Base-by-base conservation (phyloP, 2,329 filamentous ascomycete species). In the Coleophoma crateriformis region DNA sequence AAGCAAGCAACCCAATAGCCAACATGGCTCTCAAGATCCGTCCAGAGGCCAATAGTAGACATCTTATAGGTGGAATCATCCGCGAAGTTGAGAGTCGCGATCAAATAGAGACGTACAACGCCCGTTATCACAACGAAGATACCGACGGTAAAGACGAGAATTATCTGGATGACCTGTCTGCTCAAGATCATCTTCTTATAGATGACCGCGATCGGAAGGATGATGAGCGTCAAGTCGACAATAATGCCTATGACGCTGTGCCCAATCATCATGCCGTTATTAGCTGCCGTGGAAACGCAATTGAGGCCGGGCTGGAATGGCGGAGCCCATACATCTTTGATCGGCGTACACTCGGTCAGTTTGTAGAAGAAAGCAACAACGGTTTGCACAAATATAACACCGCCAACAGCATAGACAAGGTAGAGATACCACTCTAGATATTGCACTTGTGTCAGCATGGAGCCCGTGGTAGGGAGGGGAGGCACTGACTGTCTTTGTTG, bases 1-100 rank as follows among this genome's bases (percentile, higher is more conserved):
- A 72, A 67, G 50, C 68, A 72, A 17, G 65, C 62, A 35, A 68
- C 67, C 69, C 70, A 73, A 22, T 73, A 58, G n/a, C 69, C 70
- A 40, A 68, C 59, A 51, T 73, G 69, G 40, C 66, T 61, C 51
- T 73, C 69, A 5, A 71, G 57, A 46, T 69, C 49, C 2, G 49
- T 51, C 49, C 46, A 51, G 7, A 37, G 27, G 13, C 49, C 49
- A 27, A 51, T 40, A 5, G 49, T 51, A 7, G 49, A 51, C 49
- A 48, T 51, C 27, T 27, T 27, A 27, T 27, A 27, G 27, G 27
- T 27, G 27, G 27, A 27, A 27, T 27, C 27, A 27, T 27, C 5
- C 27, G 27, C 27, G 22, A 48, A 51, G 14, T 45, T 27, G 6
- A 51, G 19, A 7, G 46, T 48, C 19, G 34, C 41, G n/a, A 51